phyloP scores from a whole-genome alignment of 2,329 filamentous ascomycete species.

The Aspergillus ruber region DNA sequence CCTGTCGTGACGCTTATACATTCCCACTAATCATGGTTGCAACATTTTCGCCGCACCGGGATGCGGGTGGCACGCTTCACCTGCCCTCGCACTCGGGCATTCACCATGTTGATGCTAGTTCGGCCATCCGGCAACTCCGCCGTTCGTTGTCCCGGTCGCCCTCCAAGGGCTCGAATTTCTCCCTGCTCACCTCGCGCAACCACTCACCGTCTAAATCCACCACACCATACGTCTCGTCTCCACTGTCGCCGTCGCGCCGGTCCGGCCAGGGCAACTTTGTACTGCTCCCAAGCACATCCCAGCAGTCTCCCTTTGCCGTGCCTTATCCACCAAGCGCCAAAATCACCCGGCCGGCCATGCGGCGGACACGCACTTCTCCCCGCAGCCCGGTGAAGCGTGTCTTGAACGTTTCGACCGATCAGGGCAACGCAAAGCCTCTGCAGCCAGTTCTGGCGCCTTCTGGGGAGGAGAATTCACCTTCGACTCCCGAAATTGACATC shows the following conservation, averaged over 20 bases:
- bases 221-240: slow-evolving; percentile 44
- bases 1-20: not conserved
- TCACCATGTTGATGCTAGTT: slow-evolving; percentile 74
- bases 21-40: slow-evolving; percentile 34
- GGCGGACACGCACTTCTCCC: slow-evolving; percentile 59
- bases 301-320: slow-evolving; percentile 52
- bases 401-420: slow-evolving; percentile 63
- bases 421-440: slow-evolving; percentile 59
- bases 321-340: slow-evolving; percentile 62
- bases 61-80: slow-evolving; percentile 69
- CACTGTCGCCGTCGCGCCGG: slow-evolving; percentile 53
- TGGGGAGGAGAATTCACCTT: slow-evolving; percentile 42
- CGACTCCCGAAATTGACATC: slow-evolving; percentile 23
- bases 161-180: slow-evolving; percentile 68
- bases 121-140: slow-evolving; percentile 73
- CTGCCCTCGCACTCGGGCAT: slow-evolving; percentile 78
- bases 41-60: slow-evolving; percentile 44
- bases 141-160: slow-evolving; percentile 90
- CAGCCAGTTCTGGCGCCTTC: slow-evolving; percentile 41
- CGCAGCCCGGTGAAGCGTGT: slow-evolving; percentile 76
- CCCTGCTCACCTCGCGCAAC: slow-evolving; percentile 49
- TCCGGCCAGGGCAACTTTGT: slow-evolving; percentile 50
- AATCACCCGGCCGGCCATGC: slow-evolving; percentile 44
- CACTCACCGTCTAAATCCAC: slow-evolving; percentile 46
- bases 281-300: slow-evolving; percentile 39